Conservation (phyloP, 1,284 basidiomycete genomes). For the Ganoderma sinense region DNA sequence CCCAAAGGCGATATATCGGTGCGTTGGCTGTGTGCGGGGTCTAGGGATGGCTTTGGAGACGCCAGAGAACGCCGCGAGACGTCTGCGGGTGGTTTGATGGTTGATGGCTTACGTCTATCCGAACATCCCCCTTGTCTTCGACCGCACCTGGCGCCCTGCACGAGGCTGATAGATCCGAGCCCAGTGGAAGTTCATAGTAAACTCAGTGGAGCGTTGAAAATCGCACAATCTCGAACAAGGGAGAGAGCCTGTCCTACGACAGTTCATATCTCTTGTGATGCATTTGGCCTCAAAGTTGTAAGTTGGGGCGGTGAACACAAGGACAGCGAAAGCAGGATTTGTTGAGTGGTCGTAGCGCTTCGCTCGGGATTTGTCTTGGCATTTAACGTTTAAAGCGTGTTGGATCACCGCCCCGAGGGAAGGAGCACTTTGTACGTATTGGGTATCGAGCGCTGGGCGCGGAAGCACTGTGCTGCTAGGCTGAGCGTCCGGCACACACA, state of each 20-base stretch:
- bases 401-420: background rate
- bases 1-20: constrained; percentile 2
- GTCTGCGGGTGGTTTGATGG: constrained; percentile 11
- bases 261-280: background rate
- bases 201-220: background rate
- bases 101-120: background rate
- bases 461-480: background rate
- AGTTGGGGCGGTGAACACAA: background rate
- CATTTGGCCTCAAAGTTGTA: background rate
- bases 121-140: background rate
- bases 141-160: background rate
- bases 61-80: background rate
- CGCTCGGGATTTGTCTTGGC: background rate
- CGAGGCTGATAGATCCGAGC: background rate
- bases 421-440: background rate
- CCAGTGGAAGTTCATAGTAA: background rate
- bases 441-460: background rate
- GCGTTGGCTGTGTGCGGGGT: constrained; percentile 23
- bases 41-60: constrained; percentile 24
- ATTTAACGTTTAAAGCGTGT: background rate
- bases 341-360: background rate
- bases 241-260: background rate
- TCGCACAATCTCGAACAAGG: background rate
- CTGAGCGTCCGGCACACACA: background rate
- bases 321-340: background rate